Conservation (phyloP, 768 basidiomycete genomes). For the Leucocoprinus birnbaumii region DNA sequence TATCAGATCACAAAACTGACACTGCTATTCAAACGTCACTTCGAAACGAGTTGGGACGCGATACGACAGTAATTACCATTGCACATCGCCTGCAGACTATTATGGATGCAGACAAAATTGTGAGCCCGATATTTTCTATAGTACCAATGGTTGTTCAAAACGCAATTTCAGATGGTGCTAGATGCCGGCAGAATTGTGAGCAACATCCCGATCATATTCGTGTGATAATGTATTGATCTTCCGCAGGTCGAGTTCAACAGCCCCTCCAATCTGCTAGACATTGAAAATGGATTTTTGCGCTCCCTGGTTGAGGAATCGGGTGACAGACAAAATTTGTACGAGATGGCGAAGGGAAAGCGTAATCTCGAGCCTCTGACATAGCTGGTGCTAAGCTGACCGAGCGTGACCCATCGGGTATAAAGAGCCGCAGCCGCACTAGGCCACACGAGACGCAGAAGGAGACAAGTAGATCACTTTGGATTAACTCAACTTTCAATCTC, state of each 20-base stretch:
- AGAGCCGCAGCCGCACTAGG: too few relatives aligned
- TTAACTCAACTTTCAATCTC: too few relatives aligned
- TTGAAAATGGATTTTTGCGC: conserved; percentile 46
- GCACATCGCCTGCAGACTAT: conserved; percentile 68
- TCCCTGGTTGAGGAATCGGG: conserved; percentile 59
- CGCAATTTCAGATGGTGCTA: conserved; percentile 14
- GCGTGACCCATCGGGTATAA: too few relatives aligned
- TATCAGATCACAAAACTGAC: conserved; percentile 52
- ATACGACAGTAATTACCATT: conserved; percentile 58
- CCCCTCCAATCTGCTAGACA: conserved; percentile 47
- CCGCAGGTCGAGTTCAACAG: conserved; percentile 27
- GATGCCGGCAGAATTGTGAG: conserved; percentile 18
- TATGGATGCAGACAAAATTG: conserved; percentile 56
- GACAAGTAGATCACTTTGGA: too few relatives aligned
- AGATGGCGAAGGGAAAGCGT: conserved; percentile 32
- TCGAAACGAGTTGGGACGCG: conserved; percentile 55
- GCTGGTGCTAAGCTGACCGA: too few relatives aligned
- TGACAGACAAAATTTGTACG: conserved; percentile 46
- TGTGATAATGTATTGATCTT: too few relatives aligned
- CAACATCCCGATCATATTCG: background rate
- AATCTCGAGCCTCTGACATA: background rate
- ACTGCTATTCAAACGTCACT: conserved; percentile 67
- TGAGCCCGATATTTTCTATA: conserved; percentile 17
- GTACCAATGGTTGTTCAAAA: background rate
- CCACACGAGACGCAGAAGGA: too few relatives aligned